Percentiles rank a stretch among this genome's conserved stretches.
These are phyloP conservation scores for Turritis glabra DNA, from an alignment of 345 rosid species.

Conservation along the genomic window DNA sequence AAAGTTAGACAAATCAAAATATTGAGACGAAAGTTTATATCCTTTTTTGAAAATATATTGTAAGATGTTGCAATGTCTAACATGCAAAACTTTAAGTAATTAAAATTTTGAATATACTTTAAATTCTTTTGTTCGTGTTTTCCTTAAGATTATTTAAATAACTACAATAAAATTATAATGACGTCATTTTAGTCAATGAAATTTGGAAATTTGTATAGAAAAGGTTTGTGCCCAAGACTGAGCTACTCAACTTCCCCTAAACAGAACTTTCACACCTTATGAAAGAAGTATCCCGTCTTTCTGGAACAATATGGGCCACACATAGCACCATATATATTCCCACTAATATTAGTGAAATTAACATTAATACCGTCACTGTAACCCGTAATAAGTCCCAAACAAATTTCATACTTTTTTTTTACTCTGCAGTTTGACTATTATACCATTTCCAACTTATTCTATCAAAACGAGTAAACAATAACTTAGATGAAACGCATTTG, in stretches of 20 bases:
- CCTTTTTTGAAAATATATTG: too few relatives aligned
- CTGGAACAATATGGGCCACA: background rate
- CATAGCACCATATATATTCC: background rate
- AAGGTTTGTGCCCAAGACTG: background rate
- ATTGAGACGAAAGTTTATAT: too few relatives aligned
- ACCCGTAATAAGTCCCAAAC: background rate
- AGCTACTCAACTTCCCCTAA: background rate
- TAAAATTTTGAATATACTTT: too few relatives aligned
- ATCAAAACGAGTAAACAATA: background rate
- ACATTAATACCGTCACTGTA: background rate
- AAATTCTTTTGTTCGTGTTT: too few relatives aligned
- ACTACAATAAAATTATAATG: background rate
- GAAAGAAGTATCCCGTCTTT: background rate
- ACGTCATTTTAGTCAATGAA: background rate
- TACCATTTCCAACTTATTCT: background rate
- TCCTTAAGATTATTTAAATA: too few relatives aligned
- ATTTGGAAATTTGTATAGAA: background rate
- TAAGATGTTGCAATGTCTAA: too few relatives aligned
- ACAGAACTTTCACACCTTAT: background rate
- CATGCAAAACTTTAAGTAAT: too few relatives aligned
- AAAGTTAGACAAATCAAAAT: too few relatives aligned
- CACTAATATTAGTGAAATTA: background rate
- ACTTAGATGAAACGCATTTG: background rate
- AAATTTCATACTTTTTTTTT: background rate
- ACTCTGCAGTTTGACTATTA: background rate